Base-by-base conservation (phyloP, 2,329 filamentous ascomycete species). In the Colletotrichum phormii region DNA sequence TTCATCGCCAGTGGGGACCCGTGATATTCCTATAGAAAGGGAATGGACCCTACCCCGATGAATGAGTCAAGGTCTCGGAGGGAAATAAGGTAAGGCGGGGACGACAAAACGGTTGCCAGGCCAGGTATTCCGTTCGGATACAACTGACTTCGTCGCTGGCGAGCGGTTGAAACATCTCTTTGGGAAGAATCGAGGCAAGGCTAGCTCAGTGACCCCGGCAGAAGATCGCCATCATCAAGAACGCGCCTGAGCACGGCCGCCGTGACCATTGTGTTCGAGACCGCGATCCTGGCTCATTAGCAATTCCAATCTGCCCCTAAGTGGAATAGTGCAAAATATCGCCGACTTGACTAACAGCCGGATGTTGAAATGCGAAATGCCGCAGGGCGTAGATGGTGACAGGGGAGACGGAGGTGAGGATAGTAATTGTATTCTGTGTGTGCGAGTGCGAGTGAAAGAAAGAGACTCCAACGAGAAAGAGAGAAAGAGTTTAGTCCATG, bases 81-180 rank as follows among this genome's bases (percentile, higher is more conserved):
- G 58, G 51, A 53, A 54, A 61, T 15, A 64, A 58, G 42, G 53
- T 29, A 24, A 35, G 35, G 64, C 59, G 42, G 65, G 37, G 64
- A 49, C 64, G 58, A 53, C 24, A 63, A 26, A 55, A 54, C 31
- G 69, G 53, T 60, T 69, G 26, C 24, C 12, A 72, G 64, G 69
- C 59, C 53, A 53, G 59, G 13, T 46, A 46, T 46, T 15, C 13
- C 5, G 35, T 37, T 5, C 35, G 35, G 35, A 37, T 37, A 64
- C 46, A 64, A 72, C 29, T 59, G 69, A 72, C n/a, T 37, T 57
- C 42, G 9, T 26, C 49, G 18, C 29, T 29, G 64, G 35, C 64
- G 22, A 26, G 6, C 11, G 24, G 35, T 35, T 42, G 53, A 42
- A 31, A 35, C 33, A 12, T 24, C 24, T 11, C 35, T 35, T 37